Evolutionary conservation across 176 grass and related monocot species (phyloP), one percentile per base, ranked within the genome.

Genomic region (Cenchrus purpureus): DNA sequence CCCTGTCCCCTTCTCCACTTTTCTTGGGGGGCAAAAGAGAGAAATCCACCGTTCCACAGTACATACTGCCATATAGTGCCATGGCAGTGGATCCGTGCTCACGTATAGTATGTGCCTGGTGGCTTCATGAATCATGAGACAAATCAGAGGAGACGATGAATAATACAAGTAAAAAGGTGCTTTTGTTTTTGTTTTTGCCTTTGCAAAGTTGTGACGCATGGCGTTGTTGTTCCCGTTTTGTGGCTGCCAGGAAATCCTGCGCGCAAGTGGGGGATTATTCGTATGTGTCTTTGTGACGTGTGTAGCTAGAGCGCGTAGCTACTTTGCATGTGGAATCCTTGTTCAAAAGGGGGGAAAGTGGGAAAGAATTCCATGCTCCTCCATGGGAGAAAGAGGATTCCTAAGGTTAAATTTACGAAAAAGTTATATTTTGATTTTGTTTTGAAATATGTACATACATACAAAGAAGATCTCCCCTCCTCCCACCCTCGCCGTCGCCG

Each of bases 171-270:
- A 72, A 0, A 53, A 20, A 74, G 12, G 3, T 1, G 12, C 79
- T 65, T 59, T 81, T 13, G 13, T 65, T 70, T 82, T 13, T 49
- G 25, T 79, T 43, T 28, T 8, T 10, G 57, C 57, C 43, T 60
- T 82, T 80, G 57, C 42, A 69, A 65, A 46, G 62, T 54, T 67
- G 68, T 74, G 87, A 51, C 22, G 60, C 60, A 62, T 22, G n/a
- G 17, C 64, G 40, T 20, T 86, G 40, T 20, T 86, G 71, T 77
- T 81, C 57, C 37, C 40, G 34, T 82, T 82, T 19, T 60, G 65
- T 78, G 83, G 78, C 65, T 86, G 66, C 8, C 71, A 77, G 3
- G 43, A 32, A 12, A 54, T 14, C 31, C 34, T n/a, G 1, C 42
- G 0, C 20, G 53, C 44, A 37, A 76, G 70, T 85, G 73, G 80